These are phyloP conservation scores for Leonotis leonurus DNA, from an alignment of 257 asterid genomes.

Conservation along the genomic window DNA sequence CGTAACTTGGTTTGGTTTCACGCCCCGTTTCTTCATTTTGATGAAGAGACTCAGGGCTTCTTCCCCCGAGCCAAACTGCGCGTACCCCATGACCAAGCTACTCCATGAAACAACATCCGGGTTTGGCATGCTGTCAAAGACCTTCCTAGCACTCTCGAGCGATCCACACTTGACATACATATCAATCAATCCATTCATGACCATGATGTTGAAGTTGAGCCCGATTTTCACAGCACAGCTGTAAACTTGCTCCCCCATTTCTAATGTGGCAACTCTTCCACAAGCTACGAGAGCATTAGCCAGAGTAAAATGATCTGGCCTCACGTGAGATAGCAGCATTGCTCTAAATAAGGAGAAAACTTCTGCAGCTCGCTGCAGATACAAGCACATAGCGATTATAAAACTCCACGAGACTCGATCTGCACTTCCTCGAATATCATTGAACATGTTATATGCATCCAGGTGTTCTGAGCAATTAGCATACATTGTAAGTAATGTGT, in stretches of 20 bases:
- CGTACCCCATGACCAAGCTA: conserved; percentile 61
- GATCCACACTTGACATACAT: conserved; percentile 73
- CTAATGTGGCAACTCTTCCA: conserved; percentile 48
- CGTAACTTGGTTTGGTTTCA: conserved; percentile 64
- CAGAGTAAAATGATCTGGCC: conserved; percentile 50
- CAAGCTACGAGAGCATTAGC: conserved; percentile 48
- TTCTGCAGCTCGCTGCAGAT: conserved; percentile 34
- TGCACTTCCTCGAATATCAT: conserved; percentile 31
- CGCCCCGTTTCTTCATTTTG: conserved; percentile 42
- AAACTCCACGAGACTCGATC: conserved; percentile 83
- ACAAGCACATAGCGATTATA: conserved; percentile 46
- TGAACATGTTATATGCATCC: conserved; percentile 44
- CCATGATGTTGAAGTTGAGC: conserved; percentile 32
- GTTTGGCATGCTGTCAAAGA: conserved; percentile 39
- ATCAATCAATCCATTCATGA: conserved; percentile 54
- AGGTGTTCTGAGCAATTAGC: conserved; percentile 44
- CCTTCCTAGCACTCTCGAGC: conserved; percentile 38
- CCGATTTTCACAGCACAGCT: conserved; percentile 41
- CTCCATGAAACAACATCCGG: conserved; percentile 64
- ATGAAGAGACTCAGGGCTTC: conserved; percentile 48
- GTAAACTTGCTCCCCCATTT: conserved; percentile 45
- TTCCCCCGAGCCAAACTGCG: conserved; percentile 58
- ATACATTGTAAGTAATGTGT: conserved; percentile 60
- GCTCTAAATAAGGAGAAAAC: conserved; percentile 44
- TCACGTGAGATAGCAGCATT: conserved; percentile 39